Evolutionary conservation across 768 basidiomycete genomes (phyloP), one percentile per base, ranked within the genome.

Genomic region (Boletus barrowsii): DNA sequence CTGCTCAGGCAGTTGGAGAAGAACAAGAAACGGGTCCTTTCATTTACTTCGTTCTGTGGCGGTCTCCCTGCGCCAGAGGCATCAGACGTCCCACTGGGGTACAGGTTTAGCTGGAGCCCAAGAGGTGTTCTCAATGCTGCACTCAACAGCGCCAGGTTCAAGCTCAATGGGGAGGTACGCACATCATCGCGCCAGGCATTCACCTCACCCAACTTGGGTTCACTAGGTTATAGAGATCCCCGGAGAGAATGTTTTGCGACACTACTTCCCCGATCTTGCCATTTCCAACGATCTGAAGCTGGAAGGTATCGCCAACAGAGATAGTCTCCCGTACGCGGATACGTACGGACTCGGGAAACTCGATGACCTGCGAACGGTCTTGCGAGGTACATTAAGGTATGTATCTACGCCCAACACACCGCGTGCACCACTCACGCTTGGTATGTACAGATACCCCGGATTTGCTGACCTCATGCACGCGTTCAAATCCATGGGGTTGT

Each of bases 81-180:
- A 9, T 62, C 71, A 10, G 69, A 76, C 56, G 82, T 87, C 15
- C 92, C 93, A 2, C 72, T 95, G 10, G 79, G 86, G n/a, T 94
- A 96, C 65, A 96, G 94, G 66, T 93, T 93, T 66, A 91, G 92
- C 60, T 98, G 95, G 95, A 89, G 84, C 46, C 93, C 95, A 0
- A 78, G 84, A 53, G 94, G 92, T 6, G 93, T 96, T 9, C 72
- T 98, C 37, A 81, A 77, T 15, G 95, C 93, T 3, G 89, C 90
- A 0, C 68, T 84, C 53, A 92, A 95, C 58, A 68, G 73, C 0
- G 93, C 95, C 2, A 67, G 64, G 37, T 97, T 84, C 69, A 79
- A 80, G 62, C 72, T 93, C 24, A 60, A 74, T 30, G 75, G 75
- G 7, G 64, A 81, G 71, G 89, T 87, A 58, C n/a, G 77, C 11